Evolutionary conservation across 2,329 filamentous ascomycete genomes (phyloP).

Genomic region (Talaromyces sp.): DNA sequence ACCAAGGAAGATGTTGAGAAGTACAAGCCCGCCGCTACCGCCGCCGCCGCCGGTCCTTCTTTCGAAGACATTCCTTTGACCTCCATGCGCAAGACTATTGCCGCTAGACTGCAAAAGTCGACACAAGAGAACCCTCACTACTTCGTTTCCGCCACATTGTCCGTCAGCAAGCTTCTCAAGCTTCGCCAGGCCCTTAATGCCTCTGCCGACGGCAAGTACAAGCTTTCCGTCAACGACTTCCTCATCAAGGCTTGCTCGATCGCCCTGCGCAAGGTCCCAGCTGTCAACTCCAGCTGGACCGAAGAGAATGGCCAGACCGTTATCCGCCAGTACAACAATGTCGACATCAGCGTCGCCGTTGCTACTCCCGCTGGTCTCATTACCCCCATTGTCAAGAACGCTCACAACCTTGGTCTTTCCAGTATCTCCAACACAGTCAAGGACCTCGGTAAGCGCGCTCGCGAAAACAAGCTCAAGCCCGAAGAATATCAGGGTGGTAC

Average conservation of each 20-base stretch:
- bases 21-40: conserved; percentile 57
- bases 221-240: conserved; percentile 99
- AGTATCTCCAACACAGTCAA: conserved; percentile 87
- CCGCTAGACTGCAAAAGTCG: conserved; percentile 82
- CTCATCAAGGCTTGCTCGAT: conserved; percentile 91
- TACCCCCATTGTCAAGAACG: conserved; percentile 92
- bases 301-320: conserved; percentile 70
- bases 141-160: conserved; percentile 88
- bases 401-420: conserved; percentile 80
- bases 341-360: conserved; percentile 94
- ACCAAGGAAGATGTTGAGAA: conserved; percentile 94
- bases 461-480: conserved; percentile 97
- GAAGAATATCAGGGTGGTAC: conserved; percentile 99
- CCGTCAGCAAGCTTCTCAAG: conserved; percentile 92
- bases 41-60: conserved; percentile 57
- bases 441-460: conserved; percentile 92
- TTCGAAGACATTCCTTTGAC: conserved; percentile 82
- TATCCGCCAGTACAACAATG: conserved; percentile 89
- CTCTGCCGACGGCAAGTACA: conserved; percentile 87
- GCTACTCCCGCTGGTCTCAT: conserved; percentile 91
- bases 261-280: conserved; percentile 88
- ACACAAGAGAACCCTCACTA: conserved; percentile 95
- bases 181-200: conserved; percentile 91
- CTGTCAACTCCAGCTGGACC: conserved; percentile 92
- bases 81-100: conserved; percentile 98